Percentiles rank a stretch among this genome's conserved stretches.
phyloP scores from a whole-genome alignment of 2,329 filamentous ascomycete genomes.

The Stemphylium lycopersici region DNA sequence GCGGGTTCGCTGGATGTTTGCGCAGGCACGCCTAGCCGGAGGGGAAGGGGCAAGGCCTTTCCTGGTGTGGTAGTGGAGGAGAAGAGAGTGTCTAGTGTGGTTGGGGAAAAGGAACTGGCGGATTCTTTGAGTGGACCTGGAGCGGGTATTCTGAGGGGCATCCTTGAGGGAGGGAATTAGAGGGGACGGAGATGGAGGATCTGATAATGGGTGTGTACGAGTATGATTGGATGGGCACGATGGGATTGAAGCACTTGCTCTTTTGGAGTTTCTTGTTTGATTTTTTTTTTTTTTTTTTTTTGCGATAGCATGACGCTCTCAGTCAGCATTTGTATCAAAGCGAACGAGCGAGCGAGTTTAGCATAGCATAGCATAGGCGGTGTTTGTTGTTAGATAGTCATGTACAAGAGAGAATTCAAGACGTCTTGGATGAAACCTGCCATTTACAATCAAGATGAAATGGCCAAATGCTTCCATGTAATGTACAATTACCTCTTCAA shows the following conservation, averaged over 20 bases:
- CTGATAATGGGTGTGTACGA: neutral
- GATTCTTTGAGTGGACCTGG: slow-evolving; percentile 67
- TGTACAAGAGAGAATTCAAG: too few relatives aligned
- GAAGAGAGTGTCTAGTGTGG: slow-evolving; percentile 76
- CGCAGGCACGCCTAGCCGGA: slow-evolving; percentile 74
- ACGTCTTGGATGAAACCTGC: too few relatives aligned
- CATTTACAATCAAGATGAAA: too few relatives aligned
- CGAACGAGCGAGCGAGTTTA: too few relatives aligned
- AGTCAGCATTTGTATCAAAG: too few relatives aligned
- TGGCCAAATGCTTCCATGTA: too few relatives aligned
- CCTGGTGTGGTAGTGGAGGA: slow-evolving; percentile 68
- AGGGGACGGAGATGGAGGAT: neutral
- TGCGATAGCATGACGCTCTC: too few relatives aligned
- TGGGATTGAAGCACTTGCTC: too few relatives aligned
- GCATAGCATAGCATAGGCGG: too few relatives aligned
- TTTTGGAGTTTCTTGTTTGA: too few relatives aligned
- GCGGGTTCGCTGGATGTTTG: slow-evolving; percentile 67
- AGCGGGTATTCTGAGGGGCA: slow-evolving; percentile 43
- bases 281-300: too few relatives aligned
- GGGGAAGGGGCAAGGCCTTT: slow-evolving; percentile 57
- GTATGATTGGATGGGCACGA: neutral
- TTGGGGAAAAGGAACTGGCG: slow-evolving; percentile 79
- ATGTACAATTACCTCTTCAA: slow-evolving; percentile 18
- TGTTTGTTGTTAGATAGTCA: too few relatives aligned
- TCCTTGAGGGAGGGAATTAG: slow-evolving; percentile 33